Evolutionary conservation across 78 protist genomes (phyloP).

Genomic region (Dictyostelium firmibasis): DNA sequence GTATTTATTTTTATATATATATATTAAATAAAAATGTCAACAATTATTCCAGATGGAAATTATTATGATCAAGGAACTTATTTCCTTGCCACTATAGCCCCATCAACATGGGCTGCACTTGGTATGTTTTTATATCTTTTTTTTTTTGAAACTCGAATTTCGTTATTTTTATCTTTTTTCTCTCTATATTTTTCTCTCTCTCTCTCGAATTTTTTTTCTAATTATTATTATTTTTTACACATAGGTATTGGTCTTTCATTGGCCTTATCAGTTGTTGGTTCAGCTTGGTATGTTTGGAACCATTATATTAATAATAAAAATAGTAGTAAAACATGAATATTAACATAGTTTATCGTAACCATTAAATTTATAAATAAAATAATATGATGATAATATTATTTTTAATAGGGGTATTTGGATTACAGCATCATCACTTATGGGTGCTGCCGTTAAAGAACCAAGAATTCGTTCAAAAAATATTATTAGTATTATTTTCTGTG

Average conservation of each 20-base stretch:
- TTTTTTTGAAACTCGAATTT: background rate
- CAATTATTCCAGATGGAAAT: background rate
- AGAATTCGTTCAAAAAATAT: slow-evolving; percentile 96
- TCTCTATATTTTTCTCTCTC: too few species aligned
- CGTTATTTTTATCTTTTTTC: too few species aligned
- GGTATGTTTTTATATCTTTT: slow-evolving; percentile 76
- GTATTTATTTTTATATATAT: background rate
- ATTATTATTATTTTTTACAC: background rate
- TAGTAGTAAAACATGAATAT: too few species aligned
- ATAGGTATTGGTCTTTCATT: slow-evolving; percentile 86
- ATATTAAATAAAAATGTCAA: background rate
- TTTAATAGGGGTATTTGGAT: slow-evolving; percentile 93
- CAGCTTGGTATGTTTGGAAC: slow-evolving; percentile 96
- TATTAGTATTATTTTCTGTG: slow-evolving; percentile 97
- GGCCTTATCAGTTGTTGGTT: slow-evolving; percentile 97
- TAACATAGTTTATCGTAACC: too few species aligned
- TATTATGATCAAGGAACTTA: background rate
- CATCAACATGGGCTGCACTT: slow-evolving; percentile 90
- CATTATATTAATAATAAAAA: too few species aligned
- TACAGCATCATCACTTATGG: slow-evolving; percentile 94
- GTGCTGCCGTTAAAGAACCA: slow-evolving; percentile 97
- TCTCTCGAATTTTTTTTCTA: too few species aligned
- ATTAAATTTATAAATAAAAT: too few species aligned
- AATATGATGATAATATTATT: background rate
- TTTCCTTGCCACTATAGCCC: slow-evolving; percentile 71